Percentiles rank a stretch among this genome's conserved stretches.
These are phyloP conservation scores for Rusavskia elegans DNA, from an alignment of 495 filamentous ascomycete species.

Conservation along the genomic window DNA sequence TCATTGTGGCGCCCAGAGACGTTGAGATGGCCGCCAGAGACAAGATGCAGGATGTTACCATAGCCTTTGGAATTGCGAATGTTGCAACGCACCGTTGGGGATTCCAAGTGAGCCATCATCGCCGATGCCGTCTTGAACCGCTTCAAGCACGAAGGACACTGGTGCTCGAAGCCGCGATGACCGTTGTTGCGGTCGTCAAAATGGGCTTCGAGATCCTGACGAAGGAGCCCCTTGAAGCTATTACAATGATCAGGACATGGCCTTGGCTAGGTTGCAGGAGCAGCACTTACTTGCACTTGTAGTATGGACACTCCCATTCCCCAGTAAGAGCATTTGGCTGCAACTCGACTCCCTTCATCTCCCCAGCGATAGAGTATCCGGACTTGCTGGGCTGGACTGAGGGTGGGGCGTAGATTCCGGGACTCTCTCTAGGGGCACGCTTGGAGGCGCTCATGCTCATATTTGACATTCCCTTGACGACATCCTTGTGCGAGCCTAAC, in stretches of 20 bases:
- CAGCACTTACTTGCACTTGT: conserved; percentile 9
- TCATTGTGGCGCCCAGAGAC: conserved; percentile 3
- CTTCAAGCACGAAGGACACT: conserved; percentile 29
- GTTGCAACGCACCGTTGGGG: conserved; percentile 23
- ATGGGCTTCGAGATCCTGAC: background rate
- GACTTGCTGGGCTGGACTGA: background rate
- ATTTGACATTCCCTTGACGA: background rate
- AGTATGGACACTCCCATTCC: conserved; percentile 10
- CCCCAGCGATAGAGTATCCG: background rate
- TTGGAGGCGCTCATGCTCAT: background rate
- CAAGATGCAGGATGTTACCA: conserved; percentile 25
- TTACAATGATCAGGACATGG: background rate
- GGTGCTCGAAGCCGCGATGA: background rate
- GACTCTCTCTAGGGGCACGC: no score
- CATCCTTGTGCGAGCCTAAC: background rate
- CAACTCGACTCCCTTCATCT: background rate
- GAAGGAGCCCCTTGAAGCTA: background rate
- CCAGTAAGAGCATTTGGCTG: background rate
- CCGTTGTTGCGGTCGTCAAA: background rate
- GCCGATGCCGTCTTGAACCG: conserved; percentile 26
- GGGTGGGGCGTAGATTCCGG: background rate
- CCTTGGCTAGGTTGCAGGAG: background rate
- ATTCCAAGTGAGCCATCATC: conserved; percentile 35
- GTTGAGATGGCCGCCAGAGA: conserved; percentile 32
- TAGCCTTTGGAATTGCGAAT: conserved; percentile 22